Evolutionary conservation across 2,329 filamentous ascomycete species (phyloP), one percentile per base, ranked within the genome.

Genomic region (Fusarium staphyleae): DNA sequence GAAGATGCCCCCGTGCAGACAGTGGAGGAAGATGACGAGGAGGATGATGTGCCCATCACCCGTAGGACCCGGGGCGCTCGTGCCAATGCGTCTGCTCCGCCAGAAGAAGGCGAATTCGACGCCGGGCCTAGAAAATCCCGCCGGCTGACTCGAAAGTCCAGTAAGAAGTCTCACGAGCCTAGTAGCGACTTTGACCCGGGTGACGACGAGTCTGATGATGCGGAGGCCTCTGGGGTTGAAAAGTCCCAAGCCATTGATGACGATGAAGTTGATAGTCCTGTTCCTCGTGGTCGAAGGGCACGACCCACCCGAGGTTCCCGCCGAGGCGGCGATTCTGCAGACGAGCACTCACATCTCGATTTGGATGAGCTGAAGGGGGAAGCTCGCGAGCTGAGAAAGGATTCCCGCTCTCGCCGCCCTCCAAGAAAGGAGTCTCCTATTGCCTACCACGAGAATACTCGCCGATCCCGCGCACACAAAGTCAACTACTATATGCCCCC

Each of bases 401-500:
- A 79, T 49, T 84, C 83, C 6, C 77, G 78, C 29, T 75, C 80
- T 13, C 78, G 82, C 19, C 79, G 82, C 19, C 73, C 82, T 60
- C 74, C 78, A 55, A 67, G 82, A 61, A 77, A 84, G 62, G 68
- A 72, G 24, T 81, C 84, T 14, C 75, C 81, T 52, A 80, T 89
- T 62, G 73, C 85, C 42, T 82, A 88, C 68, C 79, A 89, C 74
- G 74, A 84, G 60, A 77, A 73, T 8, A 73, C 77, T 15, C 79
- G 79, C 47, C 79, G 82, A 37, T 78, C 82, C 33, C 81, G 84
- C 22, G 77, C 78, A 22, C 77, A 85, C 46, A n/a, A n/a, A n/a
- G 89, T 95, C 24, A 90, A 96, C 71, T 98, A 98, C 73, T 89
- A 89, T 51, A 90, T 97, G 68, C 85, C 90, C 35, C 87, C 91